Conservation (phyloP, 2,329 filamentous ascomycete species). For the Arthrobotrys entomopaga region DNA sequence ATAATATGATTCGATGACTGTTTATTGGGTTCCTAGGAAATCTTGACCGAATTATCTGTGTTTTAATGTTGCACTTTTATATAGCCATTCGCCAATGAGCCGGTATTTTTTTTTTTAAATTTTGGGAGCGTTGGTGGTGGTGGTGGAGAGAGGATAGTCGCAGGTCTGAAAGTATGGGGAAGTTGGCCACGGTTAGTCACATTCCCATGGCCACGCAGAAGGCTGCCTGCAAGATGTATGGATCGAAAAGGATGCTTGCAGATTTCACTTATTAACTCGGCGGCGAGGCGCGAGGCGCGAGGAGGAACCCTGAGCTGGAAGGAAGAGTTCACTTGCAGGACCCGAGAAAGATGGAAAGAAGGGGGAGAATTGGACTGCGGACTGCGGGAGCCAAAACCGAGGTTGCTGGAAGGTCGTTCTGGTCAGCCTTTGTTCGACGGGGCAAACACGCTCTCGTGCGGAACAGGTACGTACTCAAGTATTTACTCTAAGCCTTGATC, state of each 20-base stretch:
- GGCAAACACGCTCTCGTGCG: background rate
- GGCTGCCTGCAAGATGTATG: slow-evolving; percentile 30
- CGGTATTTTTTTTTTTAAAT: slow-evolving; percentile 26
- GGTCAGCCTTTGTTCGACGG: background rate
- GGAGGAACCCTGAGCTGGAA: slow-evolving; percentile 13
- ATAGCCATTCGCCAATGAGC: slow-evolving; percentile 37
- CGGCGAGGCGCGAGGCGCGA: slow-evolving; percentile 4
- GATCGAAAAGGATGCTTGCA: slow-evolving; percentile 13
- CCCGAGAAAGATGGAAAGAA: background rate
- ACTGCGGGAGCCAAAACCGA: slow-evolving; percentile 6
- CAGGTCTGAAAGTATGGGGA: slow-evolving; percentile 26
- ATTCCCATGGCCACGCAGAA: slow-evolving; percentile 37
- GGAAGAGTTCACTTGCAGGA: slow-evolving; percentile 5
- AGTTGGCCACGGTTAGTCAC: slow-evolving; percentile 50
- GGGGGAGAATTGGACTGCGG: too few relatives aligned
- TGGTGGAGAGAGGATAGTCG: slow-evolving; percentile 6
- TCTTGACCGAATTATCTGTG: slow-evolving; percentile 2
- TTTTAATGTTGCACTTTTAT: slow-evolving; percentile 48
- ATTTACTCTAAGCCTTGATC: background rate
- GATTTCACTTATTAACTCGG: background rate
- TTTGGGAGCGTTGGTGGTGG: slow-evolving; percentile 4
- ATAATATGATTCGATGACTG: background rate
- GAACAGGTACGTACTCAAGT: too few relatives aligned
- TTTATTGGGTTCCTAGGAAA: background rate
- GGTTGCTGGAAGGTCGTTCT: slow-evolving; percentile 2